These are phyloP conservation scores for Globisporangium okanoganense DNA, from an alignment of 352 stramenopile genomes.

Conservation along the genomic window DNA sequence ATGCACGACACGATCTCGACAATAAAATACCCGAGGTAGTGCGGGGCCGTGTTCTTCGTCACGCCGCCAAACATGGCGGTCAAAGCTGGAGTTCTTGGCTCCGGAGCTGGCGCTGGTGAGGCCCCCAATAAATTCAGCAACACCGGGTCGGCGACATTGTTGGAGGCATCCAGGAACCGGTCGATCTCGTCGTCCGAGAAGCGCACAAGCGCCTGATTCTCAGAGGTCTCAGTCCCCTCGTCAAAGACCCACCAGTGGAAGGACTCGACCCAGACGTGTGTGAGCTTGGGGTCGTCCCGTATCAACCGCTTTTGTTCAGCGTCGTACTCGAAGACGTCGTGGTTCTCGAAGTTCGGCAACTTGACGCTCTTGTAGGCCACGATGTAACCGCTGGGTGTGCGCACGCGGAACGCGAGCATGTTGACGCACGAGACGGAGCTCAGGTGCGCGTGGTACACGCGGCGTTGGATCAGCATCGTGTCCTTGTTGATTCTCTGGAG, in stretches of 20 bases:
- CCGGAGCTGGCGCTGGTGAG: background rate
- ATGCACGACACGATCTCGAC: constrained; percentile 15
- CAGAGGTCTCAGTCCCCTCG: background rate
- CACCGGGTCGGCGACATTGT: background rate
- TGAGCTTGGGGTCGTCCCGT: constrained; percentile 6
- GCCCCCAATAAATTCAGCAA: background rate
- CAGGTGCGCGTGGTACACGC: constrained; percentile 42
- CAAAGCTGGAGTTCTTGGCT: background rate
- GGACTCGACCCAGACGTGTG: constrained; percentile 13
- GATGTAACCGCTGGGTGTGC: constrained; percentile 8
- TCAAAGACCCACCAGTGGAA: constrained; percentile 16
- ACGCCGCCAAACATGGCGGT: constrained; percentile 9
- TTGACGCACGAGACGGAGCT: constrained; percentile 35
- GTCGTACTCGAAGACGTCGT: constrained; percentile 11
- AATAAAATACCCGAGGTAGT: constrained; percentile 15
- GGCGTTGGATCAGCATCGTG: constrained; percentile 35
- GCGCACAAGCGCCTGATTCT: background rate
- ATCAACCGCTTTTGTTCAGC: constrained; percentile 7
- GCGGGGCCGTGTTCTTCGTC: constrained; percentile 6
- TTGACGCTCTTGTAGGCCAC: constrained; percentile 10
- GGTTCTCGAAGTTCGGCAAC: constrained; percentile 2
- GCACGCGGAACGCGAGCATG: constrained; percentile 14
- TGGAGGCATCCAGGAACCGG: background rate
- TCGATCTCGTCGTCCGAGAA: constrained; percentile 6
- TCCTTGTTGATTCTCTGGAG: constrained; percentile 46